Conservation (phyloP, 371 early-diverging fungal genomes). For the Saksenaea oblongispora region DNA sequence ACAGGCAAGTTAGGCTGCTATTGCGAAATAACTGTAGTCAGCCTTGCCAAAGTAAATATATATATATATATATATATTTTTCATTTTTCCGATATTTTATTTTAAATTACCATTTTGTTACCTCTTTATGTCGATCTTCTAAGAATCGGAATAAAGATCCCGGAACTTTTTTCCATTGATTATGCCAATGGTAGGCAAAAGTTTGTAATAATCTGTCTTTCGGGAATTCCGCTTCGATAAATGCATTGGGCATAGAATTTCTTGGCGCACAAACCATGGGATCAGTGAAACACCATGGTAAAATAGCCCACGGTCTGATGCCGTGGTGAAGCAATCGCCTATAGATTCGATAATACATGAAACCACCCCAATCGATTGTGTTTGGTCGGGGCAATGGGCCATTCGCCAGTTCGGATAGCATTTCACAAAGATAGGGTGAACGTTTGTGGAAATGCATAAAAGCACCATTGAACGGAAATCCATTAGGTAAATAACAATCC, state of each 20-base stretch:
- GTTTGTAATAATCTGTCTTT: slow-evolving; percentile 41
- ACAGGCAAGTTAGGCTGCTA: too few relatives aligned
- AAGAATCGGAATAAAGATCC: slow-evolving; percentile 50
- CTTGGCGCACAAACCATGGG: slow-evolving; percentile 48
- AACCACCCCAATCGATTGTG: slow-evolving; percentile 57
- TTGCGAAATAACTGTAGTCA: too few relatives aligned
- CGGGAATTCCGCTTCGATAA: slow-evolving; percentile 46
- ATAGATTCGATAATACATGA: slow-evolving; percentile 53
- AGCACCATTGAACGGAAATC: slow-evolving; percentile 56
- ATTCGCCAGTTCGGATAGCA: slow-evolving; percentile 51
- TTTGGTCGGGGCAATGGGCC: slow-evolving; percentile 49
- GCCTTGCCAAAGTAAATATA: too few relatives aligned
- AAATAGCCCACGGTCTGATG: slow-evolving; percentile 45
- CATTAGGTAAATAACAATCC: slow-evolving; percentile 58
- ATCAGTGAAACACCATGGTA: slow-evolving; percentile 61
- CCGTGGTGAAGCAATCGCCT: slow-evolving; percentile 48
- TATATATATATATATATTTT: too few relatives aligned
- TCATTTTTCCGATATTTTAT: background rate
- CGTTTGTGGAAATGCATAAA: slow-evolving; percentile 53
- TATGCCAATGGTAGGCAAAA: slow-evolving; percentile 61
- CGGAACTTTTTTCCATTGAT: slow-evolving; percentile 55
- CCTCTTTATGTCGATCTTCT: slow-evolving; percentile 41
- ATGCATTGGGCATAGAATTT: slow-evolving; percentile 57
- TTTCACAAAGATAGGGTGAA: slow-evolving; percentile 56
- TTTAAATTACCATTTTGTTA: slow-evolving; percentile 39